These are phyloP conservation scores for Linaria vulgaris DNA, from an alignment of 257 asterid genomes.

Conservation along the genomic window DNA sequence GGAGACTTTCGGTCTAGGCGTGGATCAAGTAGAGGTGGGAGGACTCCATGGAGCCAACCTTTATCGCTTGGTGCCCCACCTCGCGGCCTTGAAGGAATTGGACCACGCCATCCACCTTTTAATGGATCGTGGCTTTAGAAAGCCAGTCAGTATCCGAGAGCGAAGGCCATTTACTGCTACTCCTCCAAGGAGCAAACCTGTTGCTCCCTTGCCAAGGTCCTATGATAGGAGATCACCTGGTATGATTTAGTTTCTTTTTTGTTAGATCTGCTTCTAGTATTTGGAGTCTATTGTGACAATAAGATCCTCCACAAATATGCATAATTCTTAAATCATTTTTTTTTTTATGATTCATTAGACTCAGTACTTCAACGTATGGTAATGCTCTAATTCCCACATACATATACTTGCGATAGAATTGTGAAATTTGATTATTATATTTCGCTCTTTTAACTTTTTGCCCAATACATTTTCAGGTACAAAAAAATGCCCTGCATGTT, in stretches of 20 bases:
- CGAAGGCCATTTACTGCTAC: conserved; percentile 64
- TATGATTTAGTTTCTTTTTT: conserved; percentile 30
- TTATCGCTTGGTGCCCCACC: conserved; percentile 48
- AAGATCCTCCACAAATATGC: no score
- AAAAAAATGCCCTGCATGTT: no score
- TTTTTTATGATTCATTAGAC: no score
- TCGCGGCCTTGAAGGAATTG: conserved; percentile 56
- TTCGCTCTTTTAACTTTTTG: no score
- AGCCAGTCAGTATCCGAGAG: conserved; percentile 65
- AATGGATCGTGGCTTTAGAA: conserved; percentile 60
- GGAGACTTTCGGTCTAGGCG: conserved; percentile 69
- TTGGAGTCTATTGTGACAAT: conserved; percentile 19
- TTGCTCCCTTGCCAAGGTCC: conserved; percentile 70
- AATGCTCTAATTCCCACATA: no score
- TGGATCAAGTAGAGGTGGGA: conserved; percentile 49
- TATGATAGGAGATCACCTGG: conserved; percentile 94
- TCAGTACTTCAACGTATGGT: no score
- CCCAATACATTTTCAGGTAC: no score
- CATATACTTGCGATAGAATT: no score
- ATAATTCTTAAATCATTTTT: no score
- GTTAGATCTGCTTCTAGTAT: not conserved
- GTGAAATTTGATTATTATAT: no score
- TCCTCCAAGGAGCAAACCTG: conserved; percentile 76
- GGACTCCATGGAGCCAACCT: conserved; percentile 80
- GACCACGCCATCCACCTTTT: conserved; percentile 57